Evolutionary conservation across 2,329 filamentous ascomycete species (phyloP).

Genomic region (Hirsutella thompsonii): DNA sequence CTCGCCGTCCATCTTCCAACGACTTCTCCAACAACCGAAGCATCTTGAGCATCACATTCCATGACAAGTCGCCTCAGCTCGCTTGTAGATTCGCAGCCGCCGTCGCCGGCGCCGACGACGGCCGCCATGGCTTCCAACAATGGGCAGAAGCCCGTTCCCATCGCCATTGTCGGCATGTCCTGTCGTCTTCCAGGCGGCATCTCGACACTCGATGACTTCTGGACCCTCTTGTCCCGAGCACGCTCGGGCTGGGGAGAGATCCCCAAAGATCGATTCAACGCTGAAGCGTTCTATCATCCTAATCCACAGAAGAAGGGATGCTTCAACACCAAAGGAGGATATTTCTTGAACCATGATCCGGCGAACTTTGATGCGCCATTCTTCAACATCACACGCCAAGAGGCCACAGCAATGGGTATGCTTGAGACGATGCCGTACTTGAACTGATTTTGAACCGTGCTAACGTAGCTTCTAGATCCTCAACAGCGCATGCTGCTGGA

Average conservation of each 20-base stretch:
- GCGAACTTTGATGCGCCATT: constrained; percentile 37
- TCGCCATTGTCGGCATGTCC: constrained; percentile 34
- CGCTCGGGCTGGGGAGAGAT: constrained; percentile 27
- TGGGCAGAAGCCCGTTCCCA: constrained; percentile 12
- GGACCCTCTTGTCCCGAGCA: constrained; percentile 27
- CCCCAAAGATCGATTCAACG: constrained; percentile 34
- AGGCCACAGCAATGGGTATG: constrained; percentile 32
- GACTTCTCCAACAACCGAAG: background rate
- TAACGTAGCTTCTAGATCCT: constrained; percentile 25
- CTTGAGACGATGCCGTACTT: background rate
- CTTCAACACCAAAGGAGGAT: constrained; percentile 21
- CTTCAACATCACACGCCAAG: constrained; percentile 37
- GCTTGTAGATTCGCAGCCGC: background rate
- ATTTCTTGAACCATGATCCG: constrained; percentile 33
- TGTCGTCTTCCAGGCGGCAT: constrained; percentile 32
- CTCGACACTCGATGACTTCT: constrained; percentile 27
- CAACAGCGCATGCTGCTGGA: constrained; percentile 40
- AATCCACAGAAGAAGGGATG: constrained; percentile 28
- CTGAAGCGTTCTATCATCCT: constrained; percentile 26
- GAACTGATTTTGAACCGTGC: too few relatives aligned
- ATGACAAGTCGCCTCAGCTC: background rate
- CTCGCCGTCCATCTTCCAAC: background rate
- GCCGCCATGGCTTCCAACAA: constrained; percentile 3
- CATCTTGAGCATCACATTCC: background rate
- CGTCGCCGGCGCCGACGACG: background rate